Conservation (phyloP, 306 rosid genomes). For the Vigna hirtella region DNA sequence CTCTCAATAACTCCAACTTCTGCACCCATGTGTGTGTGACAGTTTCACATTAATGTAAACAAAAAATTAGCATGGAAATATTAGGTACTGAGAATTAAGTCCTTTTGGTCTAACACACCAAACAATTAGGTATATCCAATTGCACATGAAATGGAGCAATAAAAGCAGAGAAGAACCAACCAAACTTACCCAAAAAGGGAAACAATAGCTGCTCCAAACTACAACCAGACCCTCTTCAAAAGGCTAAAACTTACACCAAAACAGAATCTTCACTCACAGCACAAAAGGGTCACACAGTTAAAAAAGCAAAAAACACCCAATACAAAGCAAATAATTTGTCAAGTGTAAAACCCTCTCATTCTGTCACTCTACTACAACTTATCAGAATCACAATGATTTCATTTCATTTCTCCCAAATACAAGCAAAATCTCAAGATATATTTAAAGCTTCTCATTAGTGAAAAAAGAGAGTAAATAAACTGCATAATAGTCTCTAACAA, state of each 20-base stretch:
- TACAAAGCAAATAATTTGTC: conserved; percentile 3
- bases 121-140: conserved; percentile 8
- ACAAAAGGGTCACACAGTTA: neutral
- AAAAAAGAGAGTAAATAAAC: conserved; percentile 37
- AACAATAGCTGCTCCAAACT: conserved; percentile 9
- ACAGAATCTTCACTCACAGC: conserved; percentile 18
- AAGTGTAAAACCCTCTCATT: conserved; percentile 4
- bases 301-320: conserved; percentile 34
- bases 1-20: neutral
- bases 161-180: conserved; percentile 19
- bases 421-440: conserved; percentile 4
- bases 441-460: conserved; percentile 46
- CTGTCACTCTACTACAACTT: neutral
- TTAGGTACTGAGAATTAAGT: neutral
- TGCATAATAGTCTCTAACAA: conserved; percentile 34
- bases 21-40: conserved; percentile 17
- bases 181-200: conserved; percentile 17
- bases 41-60: neutral
- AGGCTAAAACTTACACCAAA: conserved; percentile 18
- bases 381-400: conserved; percentile 1
- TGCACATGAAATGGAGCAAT: neutral
- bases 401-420: neutral
- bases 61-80: neutral
- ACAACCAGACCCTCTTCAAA: conserved; percentile 31
- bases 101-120: neutral